Evolutionary conservation across 192 early-diverging fungal genomes (phyloP), one percentile per base, ranked within the genome.

Genomic region (Coemansia sp.): DNA sequence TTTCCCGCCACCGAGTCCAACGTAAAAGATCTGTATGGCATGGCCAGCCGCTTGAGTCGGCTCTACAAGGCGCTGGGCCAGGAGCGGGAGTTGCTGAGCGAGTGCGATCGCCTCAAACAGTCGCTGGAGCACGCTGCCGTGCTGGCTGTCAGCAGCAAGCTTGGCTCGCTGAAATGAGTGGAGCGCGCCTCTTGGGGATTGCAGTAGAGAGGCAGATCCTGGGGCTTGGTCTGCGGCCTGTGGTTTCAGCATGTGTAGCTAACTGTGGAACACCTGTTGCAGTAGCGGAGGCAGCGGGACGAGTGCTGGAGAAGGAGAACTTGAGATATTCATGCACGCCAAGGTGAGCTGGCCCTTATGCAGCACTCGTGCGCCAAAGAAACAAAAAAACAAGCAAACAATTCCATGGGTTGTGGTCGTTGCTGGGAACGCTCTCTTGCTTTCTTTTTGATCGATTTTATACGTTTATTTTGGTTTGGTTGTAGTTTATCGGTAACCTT

Each of bases 1-100:
- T 72, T 72, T 45, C 43, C 60, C 3, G 3, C 2, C 1, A 52
- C 50, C 19, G 10, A 23, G 10, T 14, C n/a, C 17, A 10, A 39
- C 1, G 60, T 54, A n/a, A 37, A 52, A 39, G 31, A 36, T 31
- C 9, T 45, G 37, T 68, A 60, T 31, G 36, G 6, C 0, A 34
- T 32, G 21, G 61, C 72, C 1, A 38, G 14, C 8, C 40, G 37
- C 21, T 49, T 75, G 25, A 38, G 45, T 30, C 33, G 26, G 50
- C 46, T 46, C 27, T 64, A 63, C 39, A 46, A 18, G 47, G 65
- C 30, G 6, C 34, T 30, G 47, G 35, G 39, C 1, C 38, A 64
- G 38, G 72, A 75, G 32, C 37, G 36, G 30, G 60, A 66, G 53
- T 61, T 75, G 52, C 31, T 59, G 18, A 42, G 53, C 49, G 72